Conservation (phyloP, 2,329 filamentous ascomycete species). For the Colletotrichum falcatum region DNA sequence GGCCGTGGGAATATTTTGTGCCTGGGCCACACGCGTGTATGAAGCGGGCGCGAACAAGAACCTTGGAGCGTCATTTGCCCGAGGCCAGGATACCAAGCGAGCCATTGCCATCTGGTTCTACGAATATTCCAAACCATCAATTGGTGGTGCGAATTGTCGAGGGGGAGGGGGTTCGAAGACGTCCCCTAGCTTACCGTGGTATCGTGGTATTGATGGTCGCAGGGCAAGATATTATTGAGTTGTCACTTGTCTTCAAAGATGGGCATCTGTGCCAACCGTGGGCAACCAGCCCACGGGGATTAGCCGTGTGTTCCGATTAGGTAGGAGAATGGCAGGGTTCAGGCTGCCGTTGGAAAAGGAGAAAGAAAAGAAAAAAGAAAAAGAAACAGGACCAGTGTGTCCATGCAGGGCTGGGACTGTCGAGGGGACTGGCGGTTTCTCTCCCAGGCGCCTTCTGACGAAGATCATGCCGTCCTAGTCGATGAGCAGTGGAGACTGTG, state of each 20-base stretch:
- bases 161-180: not conserved
- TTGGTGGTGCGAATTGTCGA: no score
- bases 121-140: not conserved
- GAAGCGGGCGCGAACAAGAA: not conserved
- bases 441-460: not conserved
- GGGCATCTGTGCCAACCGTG: not conserved
- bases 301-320: conserved; percentile 9
- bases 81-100: not conserved
- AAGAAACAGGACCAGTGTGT: not conserved
- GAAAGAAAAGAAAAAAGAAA: not conserved
- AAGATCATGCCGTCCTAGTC: conserved; percentile 14
- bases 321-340: conserved; percentile 11
- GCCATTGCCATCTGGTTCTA: not conserved
- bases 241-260: not conserved
- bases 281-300: conserved; percentile 1
- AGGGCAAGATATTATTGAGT: not conserved
- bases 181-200: not conserved
- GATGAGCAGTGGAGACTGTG: not conserved
- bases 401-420: conserved; percentile 15
- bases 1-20: not conserved
- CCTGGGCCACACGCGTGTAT: not conserved
- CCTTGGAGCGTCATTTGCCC: not conserved
- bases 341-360: not conserved
- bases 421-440: not conserved
- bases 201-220: not conserved